Percentiles rank a stretch among this genome's conserved stretches.
Conservation (phyloP, 176 grass and related monocot genomes). For the Triticum turgidum region DNA sequence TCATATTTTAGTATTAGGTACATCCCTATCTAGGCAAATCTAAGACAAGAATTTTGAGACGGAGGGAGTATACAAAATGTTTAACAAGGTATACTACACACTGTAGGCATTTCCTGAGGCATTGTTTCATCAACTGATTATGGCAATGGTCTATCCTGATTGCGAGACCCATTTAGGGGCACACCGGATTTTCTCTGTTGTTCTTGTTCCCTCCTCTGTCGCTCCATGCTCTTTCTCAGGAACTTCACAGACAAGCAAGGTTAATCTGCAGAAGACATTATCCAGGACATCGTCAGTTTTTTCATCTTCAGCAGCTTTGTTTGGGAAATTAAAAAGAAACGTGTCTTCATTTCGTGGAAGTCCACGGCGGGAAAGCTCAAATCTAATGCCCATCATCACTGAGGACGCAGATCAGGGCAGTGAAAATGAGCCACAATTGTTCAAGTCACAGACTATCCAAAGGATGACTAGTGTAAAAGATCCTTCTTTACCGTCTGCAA, state of each 20-base stretch:
- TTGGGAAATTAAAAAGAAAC: conserved; percentile 86
- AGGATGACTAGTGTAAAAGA: conserved; percentile 53
- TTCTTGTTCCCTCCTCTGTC: conserved; percentile 95
- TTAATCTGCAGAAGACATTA: conserved; percentile 68
- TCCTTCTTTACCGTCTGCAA: conserved; percentile 15
- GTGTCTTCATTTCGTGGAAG: conserved; percentile 63
- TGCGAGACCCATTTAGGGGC: conserved; percentile 75
- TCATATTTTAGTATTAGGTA: too few relatives aligned
- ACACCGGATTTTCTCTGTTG: conserved; percentile 83
- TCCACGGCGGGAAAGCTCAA: conserved; percentile 36
- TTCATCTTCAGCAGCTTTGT: conserved; percentile 95
- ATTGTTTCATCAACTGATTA: conserved; percentile 90
- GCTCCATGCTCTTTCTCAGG: conserved; percentile 52
- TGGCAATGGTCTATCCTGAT: conserved; percentile 89
- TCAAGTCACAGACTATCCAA: conserved; percentile 57
- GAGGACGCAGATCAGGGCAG: conserved; percentile 48
- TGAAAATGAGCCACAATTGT: conserved; percentile 50
- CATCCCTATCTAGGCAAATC: too few relatives aligned
- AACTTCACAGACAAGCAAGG: conserved; percentile 26
- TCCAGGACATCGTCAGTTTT: conserved; percentile 86
- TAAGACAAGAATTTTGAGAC: too few relatives aligned
- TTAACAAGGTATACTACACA: conserved; percentile 22
- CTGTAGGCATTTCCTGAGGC: conserved; percentile 86
- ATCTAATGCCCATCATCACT: conserved; percentile 47
- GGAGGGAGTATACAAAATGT: neutral